Conservation (phyloP, 768 basidiomycete genomes). For the Trametes cingulata region DNA sequence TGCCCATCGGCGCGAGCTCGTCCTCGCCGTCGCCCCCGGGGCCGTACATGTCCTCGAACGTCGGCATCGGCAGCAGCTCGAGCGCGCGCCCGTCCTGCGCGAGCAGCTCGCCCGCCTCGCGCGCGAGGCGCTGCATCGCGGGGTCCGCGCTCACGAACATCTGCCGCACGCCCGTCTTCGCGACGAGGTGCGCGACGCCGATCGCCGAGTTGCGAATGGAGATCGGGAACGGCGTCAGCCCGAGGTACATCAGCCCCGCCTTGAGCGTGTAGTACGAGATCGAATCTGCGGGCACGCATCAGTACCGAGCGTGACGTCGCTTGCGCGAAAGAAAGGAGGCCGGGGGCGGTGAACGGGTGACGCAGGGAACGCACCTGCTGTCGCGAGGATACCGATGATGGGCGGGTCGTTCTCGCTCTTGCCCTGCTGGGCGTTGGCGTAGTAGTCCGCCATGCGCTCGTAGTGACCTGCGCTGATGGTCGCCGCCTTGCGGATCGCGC, state of each 20-base stretch:
- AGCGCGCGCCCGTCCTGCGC: slow-evolving; percentile 14
- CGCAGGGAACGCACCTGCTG: slow-evolving; percentile 21
- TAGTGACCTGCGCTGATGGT: slow-evolving; percentile 19
- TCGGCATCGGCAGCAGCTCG: slow-evolving; percentile 23
- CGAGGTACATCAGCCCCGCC: slow-evolving; percentile 26
- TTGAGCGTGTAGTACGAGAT: slow-evolving; percentile 23
- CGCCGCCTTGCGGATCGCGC: slow-evolving; percentile 31
- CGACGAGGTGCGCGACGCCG: slow-evolving; percentile 36
- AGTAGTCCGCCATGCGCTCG: neutral
- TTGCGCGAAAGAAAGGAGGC: neutral
- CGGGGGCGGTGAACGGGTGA: neutral
- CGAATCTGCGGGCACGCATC: slow-evolving; percentile 24
- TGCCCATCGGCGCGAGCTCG: slow-evolving; percentile 14
- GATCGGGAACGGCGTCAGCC: slow-evolving; percentile 36
- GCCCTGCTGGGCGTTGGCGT: neutral
- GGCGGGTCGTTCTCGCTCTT: slow-evolving; percentile 16
- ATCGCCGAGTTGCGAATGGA: slow-evolving; percentile 37
- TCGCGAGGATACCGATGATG: slow-evolving; percentile 29
- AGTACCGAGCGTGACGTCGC: too few species aligned
- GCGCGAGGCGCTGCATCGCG: slow-evolving; percentile 24
- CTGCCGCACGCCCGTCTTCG: slow-evolving; percentile 29
- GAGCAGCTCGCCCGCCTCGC: slow-evolving; percentile 19
- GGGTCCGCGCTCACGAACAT: slow-evolving; percentile 29
- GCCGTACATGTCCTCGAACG: slow-evolving; percentile 26
- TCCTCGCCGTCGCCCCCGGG: slow-evolving; percentile 14